phyloP scores from a whole-genome alignment of 129 eudicot species.

The Scalesia atractyloides region DNA sequence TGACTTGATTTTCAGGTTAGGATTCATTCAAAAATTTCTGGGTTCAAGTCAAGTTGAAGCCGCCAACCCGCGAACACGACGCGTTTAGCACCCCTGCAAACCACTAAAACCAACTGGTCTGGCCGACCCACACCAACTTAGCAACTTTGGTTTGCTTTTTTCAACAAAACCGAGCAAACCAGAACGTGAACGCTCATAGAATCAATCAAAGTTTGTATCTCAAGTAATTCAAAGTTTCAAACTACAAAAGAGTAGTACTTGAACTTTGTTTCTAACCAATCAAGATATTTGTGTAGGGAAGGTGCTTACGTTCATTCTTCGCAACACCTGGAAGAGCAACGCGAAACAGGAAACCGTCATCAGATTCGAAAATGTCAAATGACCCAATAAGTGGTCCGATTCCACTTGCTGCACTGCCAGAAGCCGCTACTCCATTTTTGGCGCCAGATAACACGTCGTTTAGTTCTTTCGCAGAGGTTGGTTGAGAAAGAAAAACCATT shows the following conservation, averaged over 20 bases:
- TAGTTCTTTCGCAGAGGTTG: conserved; percentile 52
- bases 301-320: conserved; percentile 60
- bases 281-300: background rate
- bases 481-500: conserved; percentile 57
- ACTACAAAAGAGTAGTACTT: background rate
- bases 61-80: too few relatives aligned
- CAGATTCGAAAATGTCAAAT: conserved; percentile 59
- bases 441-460: conserved; percentile 43
- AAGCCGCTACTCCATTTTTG: conserved; percentile 48
- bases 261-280: too few relatives aligned
- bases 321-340: conserved; percentile 82
- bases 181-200: background rate
- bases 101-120: too few relatives aligned
- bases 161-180: too few relatives aligned
- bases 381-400: conserved; percentile 62
- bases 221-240: background rate
- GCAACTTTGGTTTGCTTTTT: too few relatives aligned
- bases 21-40: too few relatives aligned
- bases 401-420: conserved; percentile 60
- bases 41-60: too few relatives aligned
- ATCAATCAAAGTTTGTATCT: background rate
- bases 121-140: too few relatives aligned
- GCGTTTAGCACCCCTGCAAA: too few relatives aligned
- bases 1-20: too few relatives aligned
- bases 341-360: conserved; percentile 60